Percentiles rank a stretch among this genome's conserved stretches.
Evolutionary conservation across 345 rosid genomes (phyloP).

Genomic region (Corymbia maculata): DNA sequence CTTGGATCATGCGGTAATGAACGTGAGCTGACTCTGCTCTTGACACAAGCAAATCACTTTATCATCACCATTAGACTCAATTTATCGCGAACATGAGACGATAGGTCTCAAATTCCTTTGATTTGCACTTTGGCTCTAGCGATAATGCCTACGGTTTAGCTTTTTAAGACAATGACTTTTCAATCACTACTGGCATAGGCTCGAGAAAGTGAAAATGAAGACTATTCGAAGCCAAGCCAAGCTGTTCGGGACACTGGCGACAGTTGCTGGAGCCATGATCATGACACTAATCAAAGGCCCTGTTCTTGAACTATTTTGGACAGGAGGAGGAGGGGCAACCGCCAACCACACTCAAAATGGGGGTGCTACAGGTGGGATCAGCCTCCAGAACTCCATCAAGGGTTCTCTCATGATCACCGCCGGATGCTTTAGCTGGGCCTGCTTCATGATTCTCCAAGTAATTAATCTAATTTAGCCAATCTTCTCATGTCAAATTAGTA

Average conservation of each 20-base stretch:
- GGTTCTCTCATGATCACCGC: conserved; percentile 53
- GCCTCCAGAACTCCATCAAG: conserved; percentile 36
- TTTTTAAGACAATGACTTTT: neutral
- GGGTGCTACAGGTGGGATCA: conserved; percentile 17
- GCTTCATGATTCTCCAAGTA: conserved; percentile 50
- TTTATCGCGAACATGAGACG: rapidly evolving
- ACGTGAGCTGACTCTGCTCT: neutral
- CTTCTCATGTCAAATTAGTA: neutral
- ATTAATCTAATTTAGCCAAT: neutral
- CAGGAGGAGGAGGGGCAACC: conserved; percentile 13
- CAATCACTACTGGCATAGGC: conserved; percentile 9
- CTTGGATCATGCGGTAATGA: conserved; percentile 46
- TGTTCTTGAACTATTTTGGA: conserved; percentile 37
- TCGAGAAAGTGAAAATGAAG: conserved; percentile 54
- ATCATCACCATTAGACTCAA: neutral
- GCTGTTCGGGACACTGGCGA: conserved; percentile 59
- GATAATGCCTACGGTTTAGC: neutral
- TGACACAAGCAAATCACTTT: neutral
- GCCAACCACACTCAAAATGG: conserved; percentile 6
- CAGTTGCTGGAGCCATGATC: conserved; percentile 88
- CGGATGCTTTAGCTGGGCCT: conserved; percentile 69
- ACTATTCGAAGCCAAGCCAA: conserved; percentile 52
- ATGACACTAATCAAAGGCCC: conserved; percentile 85
- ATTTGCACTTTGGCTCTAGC: neutral
- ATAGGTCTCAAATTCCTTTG: neutral